Conservation (phyloP, 305 asterid species). For the Ruellia speciosa region DNA sequence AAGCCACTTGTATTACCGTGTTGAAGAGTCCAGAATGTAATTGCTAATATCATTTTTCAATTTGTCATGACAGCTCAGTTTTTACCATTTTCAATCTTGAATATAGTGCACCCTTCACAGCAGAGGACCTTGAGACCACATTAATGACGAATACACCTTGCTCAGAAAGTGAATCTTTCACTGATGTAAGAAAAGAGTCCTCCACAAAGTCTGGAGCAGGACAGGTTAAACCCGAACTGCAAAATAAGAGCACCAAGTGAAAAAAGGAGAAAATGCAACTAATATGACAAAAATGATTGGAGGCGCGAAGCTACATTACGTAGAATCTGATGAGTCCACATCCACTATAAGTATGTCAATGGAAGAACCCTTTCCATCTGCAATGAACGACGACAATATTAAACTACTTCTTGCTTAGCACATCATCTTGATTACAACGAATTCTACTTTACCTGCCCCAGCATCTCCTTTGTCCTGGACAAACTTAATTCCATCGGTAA, state of each 20-base stretch:
- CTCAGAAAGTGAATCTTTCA: slow-evolving; percentile 61
- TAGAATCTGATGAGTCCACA: slow-evolving; percentile 84
- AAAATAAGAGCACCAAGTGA: slow-evolving; percentile 15
- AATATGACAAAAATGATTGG: slow-evolving; percentile 1
- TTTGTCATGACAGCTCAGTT: background rate
- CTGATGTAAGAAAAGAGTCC: slow-evolving; percentile 61
- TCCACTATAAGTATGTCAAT: slow-evolving; percentile 74
- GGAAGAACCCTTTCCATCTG: slow-evolving; percentile 29
- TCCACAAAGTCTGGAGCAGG: slow-evolving; percentile 78
- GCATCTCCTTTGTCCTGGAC: slow-evolving; percentile 39
- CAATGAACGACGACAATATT: slow-evolving; percentile 23
- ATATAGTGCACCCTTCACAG: slow-evolving; percentile 49
- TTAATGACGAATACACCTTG: slow-evolving; percentile 72
- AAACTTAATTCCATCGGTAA: slow-evolving; percentile 66
- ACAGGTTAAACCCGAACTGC: slow-evolving; percentile 86
- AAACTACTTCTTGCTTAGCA: slow-evolving; percentile 9
- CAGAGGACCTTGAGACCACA: slow-evolving; percentile 74
- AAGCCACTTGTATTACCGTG: too few species aligned
- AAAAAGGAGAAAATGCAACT: slow-evolving; percentile 10
- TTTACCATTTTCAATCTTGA: slow-evolving; percentile 67
- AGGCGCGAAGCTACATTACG: slow-evolving; percentile 29
- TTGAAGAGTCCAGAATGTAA: too few species aligned
- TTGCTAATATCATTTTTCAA: too few species aligned
- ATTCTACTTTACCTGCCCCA: slow-evolving; percentile 30
- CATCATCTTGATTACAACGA: slow-evolving; percentile 17